These are phyloP conservation scores for Amylostereum areolatum DNA, from an alignment of 1,284 basidiomycete genomes.

Conservation along the genomic window DNA sequence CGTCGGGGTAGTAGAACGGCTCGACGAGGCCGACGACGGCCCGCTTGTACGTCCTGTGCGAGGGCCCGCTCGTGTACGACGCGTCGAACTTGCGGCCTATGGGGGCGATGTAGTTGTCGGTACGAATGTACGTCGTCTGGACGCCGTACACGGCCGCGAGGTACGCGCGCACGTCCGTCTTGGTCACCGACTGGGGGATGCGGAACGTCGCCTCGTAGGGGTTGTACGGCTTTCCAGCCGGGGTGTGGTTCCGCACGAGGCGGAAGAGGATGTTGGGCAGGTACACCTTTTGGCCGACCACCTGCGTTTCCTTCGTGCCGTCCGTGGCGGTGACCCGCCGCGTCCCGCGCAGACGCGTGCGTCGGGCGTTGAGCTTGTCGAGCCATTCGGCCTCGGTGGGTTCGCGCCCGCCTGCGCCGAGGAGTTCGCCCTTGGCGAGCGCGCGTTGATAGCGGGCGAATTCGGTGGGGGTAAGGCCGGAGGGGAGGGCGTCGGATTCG, in stretches of 20 bases:
- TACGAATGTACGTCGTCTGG: conserved; percentile 87
- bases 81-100: conserved; percentile 36
- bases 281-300: conserved; percentile 80
- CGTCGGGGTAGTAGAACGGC: conserved; percentile 84
- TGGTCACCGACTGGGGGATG: conserved; percentile 33
- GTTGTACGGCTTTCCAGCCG: conserved; percentile 78
- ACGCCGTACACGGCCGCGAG: conserved; percentile 82
- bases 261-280: conserved; percentile 85
- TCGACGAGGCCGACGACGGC: conserved; percentile 84
- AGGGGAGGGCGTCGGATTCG: conserved; percentile 42
- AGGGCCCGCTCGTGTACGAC: conserved; percentile 15
- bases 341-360: conserved; percentile 64
- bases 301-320: conserved; percentile 36
- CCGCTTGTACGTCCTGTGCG: conserved; percentile 71
- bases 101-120: conserved; percentile 77
- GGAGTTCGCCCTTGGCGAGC: conserved; percentile 46
- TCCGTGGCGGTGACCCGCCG: conserved; percentile 30
- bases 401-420: no score
- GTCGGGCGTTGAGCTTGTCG: conserved; percentile 43
- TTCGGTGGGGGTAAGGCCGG: conserved; percentile 58
- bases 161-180: conserved; percentile 75
- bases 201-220: conserved; percentile 94
- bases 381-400: conserved; percentile 53
- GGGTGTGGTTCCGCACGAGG: conserved; percentile 82
- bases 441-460: conserved; percentile 52